These are phyloP conservation scores for Fusarium albidum DNA, from an alignment of 2,329 filamentous ascomycete species.

Conservation along the genomic window DNA sequence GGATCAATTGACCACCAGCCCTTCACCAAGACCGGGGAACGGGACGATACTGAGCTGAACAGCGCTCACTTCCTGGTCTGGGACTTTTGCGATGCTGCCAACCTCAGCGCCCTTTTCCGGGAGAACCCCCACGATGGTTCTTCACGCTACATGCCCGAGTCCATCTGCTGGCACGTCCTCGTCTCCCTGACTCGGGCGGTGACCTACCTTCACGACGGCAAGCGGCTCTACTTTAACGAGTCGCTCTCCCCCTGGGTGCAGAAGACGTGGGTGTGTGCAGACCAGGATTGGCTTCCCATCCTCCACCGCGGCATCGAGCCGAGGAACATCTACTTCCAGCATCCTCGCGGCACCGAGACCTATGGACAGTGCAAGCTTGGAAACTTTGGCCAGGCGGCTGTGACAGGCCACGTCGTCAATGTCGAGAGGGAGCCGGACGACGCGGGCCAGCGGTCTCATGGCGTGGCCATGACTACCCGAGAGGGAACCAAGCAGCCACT, in stretches of 20 bases:
- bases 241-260: background rate
- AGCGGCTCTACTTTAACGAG: conserved; percentile 36
- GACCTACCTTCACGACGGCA: conserved; percentile 61
- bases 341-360: conserved; percentile 55
- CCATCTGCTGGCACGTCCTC: conserved; percentile 64
- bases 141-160: conserved; percentile 56
- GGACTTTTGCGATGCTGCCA: conserved; percentile 63
- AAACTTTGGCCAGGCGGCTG: conserved; percentile 51
- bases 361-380: conserved; percentile 65
- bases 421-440: background rate
- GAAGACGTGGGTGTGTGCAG: conserved; percentile 30
- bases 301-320: conserved; percentile 58
- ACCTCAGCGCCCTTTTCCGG: conserved; percentile 52
- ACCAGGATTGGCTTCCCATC: conserved; percentile 60
- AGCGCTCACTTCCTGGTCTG: conserved; percentile 50
- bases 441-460: background rate
- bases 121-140: conserved; percentile 31
- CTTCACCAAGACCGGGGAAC: conserved; percentile 21
- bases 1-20: conserved; percentile 45
- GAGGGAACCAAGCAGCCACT: conserved; percentile 25
- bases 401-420: conserved; percentile 47
- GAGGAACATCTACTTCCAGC: conserved; percentile 59
- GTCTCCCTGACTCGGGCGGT: conserved; percentile 57
- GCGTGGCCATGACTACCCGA: conserved; percentile 22
- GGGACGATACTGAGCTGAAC: conserved; percentile 28